These are phyloP conservation scores for Copromyces sp. DNA, from an alignment of 495 filamentous ascomycete genomes.

Conservation along the genomic window DNA sequence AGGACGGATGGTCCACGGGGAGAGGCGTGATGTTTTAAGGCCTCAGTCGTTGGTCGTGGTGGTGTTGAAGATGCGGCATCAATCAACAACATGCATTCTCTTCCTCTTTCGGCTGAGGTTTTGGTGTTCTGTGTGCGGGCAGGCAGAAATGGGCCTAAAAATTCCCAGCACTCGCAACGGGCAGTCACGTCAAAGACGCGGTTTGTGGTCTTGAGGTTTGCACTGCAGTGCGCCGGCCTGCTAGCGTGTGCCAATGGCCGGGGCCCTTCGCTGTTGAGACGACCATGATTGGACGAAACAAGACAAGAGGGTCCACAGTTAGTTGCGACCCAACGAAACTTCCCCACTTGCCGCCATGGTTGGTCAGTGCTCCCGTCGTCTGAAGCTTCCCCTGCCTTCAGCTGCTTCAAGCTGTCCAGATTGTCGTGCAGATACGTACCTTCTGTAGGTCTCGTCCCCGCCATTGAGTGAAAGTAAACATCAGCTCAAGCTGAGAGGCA, in stretches of 20 bases:
- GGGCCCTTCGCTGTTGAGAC: neutral
- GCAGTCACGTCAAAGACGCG: neutral
- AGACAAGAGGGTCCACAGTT: neutral
- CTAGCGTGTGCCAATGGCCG: neutral
- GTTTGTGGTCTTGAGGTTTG: neutral
- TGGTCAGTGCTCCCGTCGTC: neutral
- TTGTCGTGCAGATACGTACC: neutral
- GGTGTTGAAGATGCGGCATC: constrained; percentile 7
- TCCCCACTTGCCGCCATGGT: neutral
- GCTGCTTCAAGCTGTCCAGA: neutral
- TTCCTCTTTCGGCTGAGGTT: neutral
- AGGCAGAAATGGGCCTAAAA: neutral
- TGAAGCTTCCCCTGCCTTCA: neutral
- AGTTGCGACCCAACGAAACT: neutral
- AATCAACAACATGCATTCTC: constrained; percentile 10
- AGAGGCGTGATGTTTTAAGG: neutral
- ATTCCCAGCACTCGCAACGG: neutral
- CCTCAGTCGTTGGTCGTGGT: neutral
- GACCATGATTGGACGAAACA: neutral
- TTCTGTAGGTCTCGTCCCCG: no score
- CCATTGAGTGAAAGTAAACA: neutral
- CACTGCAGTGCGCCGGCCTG: neutral
- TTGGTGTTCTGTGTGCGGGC: neutral
- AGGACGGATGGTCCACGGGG: neutral
- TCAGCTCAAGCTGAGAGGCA: neutral